These are phyloP conservation scores for Penicillium sp. DNA, from an alignment of 2,329 filamentous ascomycete species.

Conservation along the genomic window DNA sequence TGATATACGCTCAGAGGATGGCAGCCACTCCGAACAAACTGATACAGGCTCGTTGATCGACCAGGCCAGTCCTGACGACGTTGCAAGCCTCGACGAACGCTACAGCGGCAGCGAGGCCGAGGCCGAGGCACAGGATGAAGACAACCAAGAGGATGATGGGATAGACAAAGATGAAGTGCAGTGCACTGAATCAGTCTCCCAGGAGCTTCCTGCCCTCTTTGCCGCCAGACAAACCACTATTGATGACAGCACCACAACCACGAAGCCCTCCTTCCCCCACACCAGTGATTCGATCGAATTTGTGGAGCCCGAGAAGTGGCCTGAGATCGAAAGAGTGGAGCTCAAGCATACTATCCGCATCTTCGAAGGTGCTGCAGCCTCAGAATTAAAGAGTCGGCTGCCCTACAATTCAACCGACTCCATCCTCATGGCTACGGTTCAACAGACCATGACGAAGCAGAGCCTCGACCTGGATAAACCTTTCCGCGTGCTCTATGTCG, in stretches of 20 bases:
- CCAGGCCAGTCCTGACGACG: slow-evolving; percentile 43
- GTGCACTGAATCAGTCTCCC: slow-evolving; percentile 30
- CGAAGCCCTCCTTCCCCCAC: slow-evolving; percentile 33
- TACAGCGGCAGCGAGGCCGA: slow-evolving; percentile 39
- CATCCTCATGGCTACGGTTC: slow-evolving; percentile 41
- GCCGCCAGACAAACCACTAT: slow-evolving; percentile 29
- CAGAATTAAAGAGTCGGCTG: slow-evolving; percentile 29
- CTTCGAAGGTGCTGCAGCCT: slow-evolving; percentile 32
- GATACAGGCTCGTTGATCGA: slow-evolving; percentile 46
- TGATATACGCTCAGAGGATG: slow-evolving; percentile 46
- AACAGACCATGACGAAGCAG: slow-evolving; percentile 45
- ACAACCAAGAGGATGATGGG: slow-evolving; percentile 27
- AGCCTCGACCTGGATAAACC: slow-evolving; percentile 42
- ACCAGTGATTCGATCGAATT: slow-evolving; percentile 43
- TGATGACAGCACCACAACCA: slow-evolving; percentile 38
- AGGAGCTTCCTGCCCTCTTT: slow-evolving; percentile 31
- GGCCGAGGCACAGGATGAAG: slow-evolving; percentile 33
- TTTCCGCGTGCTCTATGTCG: slow-evolving; percentile 46
- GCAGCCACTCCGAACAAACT: slow-evolving; percentile 44
- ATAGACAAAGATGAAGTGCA: slow-evolving; percentile 23
- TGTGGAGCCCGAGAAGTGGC: slow-evolving; percentile 42
- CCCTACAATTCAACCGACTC: slow-evolving; percentile 29
- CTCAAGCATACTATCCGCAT: slow-evolving; percentile 44
- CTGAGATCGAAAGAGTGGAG: slow-evolving; percentile 39
- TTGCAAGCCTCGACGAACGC: slow-evolving; percentile 44